phyloP scores from a whole-genome alignment of 1,284 basidiomycete genomes.

The Moesziomyces sp. region DNA sequence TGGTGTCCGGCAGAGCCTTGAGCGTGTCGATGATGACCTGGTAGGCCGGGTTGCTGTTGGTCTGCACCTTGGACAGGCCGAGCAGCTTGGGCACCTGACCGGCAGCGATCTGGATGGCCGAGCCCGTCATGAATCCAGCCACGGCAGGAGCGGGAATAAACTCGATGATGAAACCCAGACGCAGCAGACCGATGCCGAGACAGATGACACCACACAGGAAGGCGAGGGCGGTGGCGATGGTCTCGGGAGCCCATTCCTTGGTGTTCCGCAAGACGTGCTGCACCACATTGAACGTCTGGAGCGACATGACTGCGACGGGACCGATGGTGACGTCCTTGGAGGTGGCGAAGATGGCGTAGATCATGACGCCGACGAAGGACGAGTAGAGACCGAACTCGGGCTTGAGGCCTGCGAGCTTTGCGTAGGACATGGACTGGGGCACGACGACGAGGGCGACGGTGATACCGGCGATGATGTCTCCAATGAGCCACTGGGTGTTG shows the following conservation, averaged over 20 bases:
- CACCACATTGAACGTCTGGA: slow-evolving; percentile 78
- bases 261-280: slow-evolving; percentile 32
- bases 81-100: slow-evolving; percentile 66
- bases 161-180: slow-evolving; percentile 93
- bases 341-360: slow-evolving; percentile 72
- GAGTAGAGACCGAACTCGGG: slow-evolving; percentile 94
- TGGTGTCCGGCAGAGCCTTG: slow-evolving; percentile 79
- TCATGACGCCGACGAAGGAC: slow-evolving; percentile 86
- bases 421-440: slow-evolving; percentile 71
- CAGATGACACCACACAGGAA: slow-evolving; percentile 92
- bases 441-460: slow-evolving; percentile 68
- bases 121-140: slow-evolving; percentile 78
- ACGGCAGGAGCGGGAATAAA: slow-evolving; percentile 92
- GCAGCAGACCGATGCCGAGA: slow-evolving; percentile 88
- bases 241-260: slow-evolving; percentile 68
- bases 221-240: slow-evolving; percentile 86
- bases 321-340: slow-evolving; percentile 68
- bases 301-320: slow-evolving; percentile 86
- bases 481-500: slow-evolving; percentile 66
- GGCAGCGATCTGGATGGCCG: slow-evolving; percentile 65
- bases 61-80: slow-evolving; percentile 53
- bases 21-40: slow-evolving; percentile 90
- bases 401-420: slow-evolving; percentile 83
- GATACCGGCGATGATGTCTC: slow-evolving; percentile 68
- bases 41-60: slow-evolving; percentile 75